Evolutionary conservation across 1,284 basidiomycete species (phyloP), one percentile per base, ranked within the genome.

Genomic region (Flammula alnicola): DNA sequence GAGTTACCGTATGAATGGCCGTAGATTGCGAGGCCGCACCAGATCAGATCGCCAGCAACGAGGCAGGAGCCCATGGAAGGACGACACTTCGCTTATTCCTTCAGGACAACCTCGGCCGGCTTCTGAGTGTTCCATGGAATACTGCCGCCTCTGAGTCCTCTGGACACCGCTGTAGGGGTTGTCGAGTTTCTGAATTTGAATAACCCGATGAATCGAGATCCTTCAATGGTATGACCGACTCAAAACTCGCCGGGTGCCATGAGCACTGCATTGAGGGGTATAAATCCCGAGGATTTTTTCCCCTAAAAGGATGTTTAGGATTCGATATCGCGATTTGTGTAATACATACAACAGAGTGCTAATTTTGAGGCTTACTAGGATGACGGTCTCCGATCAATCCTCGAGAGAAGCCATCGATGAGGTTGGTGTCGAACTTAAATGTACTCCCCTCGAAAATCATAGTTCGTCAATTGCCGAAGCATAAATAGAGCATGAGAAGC

Each of bases 241-340:
- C 56, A 71, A 33, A 69, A 71, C 30, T 58, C 54, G 42, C 73
- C 73, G 4, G 69, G 67, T 63, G 6, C 52, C 57, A 35, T 40
- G 41, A 5, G 42, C 53, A 52, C 36, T 59, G 55, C 79, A 80
- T 26, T 70, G 65, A 12, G 66, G 56, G 17, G 60, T 52, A 58
- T 80, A 81, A 40, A 75, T 67, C 17, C 57, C 33, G 2, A n/a
- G 72, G 71, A n/a, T 75, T 60, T 14, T 78, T 77, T 20, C 78
- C 79, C 80, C 79, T 81, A 52, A 11, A 22, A 19, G 6, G 26
- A 31, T 27, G 29, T 9, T 39, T 16, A 41, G 37, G 12, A 25
- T 36, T 41, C 59, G 42, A 79, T 75, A 52, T 79, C 68, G 62
- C 81, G 83, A 0, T 47, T 38, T 1, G 72, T 63, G 0, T 72